Percentiles rank a stretch among this genome's conserved stretches.
These are phyloP conservation scores for Trichoderma polysporum DNA, from an alignment of 2,329 filamentous ascomycete genomes.

Conservation along the genomic window DNA sequence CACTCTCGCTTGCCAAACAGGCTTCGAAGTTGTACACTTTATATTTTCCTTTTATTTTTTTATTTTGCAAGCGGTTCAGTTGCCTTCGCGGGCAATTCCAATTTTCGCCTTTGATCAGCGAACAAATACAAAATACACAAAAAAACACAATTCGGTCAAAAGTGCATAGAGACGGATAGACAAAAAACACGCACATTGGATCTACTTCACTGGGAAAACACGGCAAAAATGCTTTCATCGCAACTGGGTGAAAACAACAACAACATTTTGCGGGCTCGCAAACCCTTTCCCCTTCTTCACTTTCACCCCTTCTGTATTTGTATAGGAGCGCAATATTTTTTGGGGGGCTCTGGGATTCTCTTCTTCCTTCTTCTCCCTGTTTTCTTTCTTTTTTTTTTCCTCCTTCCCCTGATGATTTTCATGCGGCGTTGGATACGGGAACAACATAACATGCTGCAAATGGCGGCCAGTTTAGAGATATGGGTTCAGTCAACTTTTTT, in stretches of 20 bases:
- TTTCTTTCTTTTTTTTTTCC: not conserved
- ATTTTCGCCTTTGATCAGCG: not conserved
- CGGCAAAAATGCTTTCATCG: not conserved
- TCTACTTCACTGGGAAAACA: not conserved
- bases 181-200: slow-evolving; percentile 6
- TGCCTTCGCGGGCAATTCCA: not conserved
- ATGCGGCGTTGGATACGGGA: slow-evolving; percentile 13
- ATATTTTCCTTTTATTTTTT: not conserved
- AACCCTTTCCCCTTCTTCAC: not conserved
- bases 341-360: not conserved
- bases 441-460: slow-evolving; percentile 4
- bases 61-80: not conserved
- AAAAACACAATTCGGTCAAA: not conserved
- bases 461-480: slow-evolving; percentile 6
- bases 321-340: slow-evolving; percentile 2
- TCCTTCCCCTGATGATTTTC: not conserved
- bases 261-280: not conserved
- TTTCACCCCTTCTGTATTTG: slow-evolving; percentile 4
- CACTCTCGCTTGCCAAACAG: not conserved
- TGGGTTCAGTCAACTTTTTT: slow-evolving; percentile 7
- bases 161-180: slow-evolving; percentile 10
- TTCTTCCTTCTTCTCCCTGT: not conserved
- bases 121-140: not conserved
- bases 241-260: not conserved
- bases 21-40: not conserved